Evolutionary conservation across 768 basidiomycete genomes (phyloP).

Genomic region (Leccinum ochraceum): DNA sequence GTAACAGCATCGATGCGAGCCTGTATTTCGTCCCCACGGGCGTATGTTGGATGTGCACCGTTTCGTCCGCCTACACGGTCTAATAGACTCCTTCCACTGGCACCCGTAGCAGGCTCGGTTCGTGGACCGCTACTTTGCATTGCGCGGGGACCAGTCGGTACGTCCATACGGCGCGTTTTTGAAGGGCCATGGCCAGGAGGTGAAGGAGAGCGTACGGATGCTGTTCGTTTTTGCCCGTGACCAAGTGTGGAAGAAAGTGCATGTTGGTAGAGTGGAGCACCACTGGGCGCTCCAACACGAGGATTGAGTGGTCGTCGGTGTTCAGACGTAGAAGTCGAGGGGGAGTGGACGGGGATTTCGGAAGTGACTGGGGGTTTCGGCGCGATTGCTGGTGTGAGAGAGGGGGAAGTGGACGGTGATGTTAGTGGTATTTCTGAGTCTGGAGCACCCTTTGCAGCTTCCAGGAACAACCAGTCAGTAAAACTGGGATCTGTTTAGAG

Average conservation of each 20-base stretch:
- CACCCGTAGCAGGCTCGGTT: conserved; percentile 16
- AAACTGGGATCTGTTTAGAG: conserved; percentile 69
- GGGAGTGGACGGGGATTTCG: conserved; percentile 27
- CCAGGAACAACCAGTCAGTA: conserved; percentile 86
- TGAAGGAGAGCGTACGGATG: conserved; percentile 63
- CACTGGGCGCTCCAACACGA: conserved; percentile 39
- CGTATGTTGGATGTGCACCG: conserved; percentile 31
- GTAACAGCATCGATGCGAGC: conserved; percentile 80
- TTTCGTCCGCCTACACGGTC: conserved; percentile 75
- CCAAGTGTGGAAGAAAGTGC: conserved; percentile 63
- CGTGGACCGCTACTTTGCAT: conserved; percentile 48
- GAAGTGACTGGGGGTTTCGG: conserved; percentile 32
- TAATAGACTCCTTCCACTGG: conserved; percentile 62
- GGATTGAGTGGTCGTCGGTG: conserved; percentile 43
- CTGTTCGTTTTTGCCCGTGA: conserved; percentile 59
- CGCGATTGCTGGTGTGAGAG: conserved; percentile 24
- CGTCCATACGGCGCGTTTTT: conserved; percentile 72
- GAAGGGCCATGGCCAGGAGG: conserved; percentile 65
- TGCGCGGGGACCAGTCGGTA: conserved; percentile 84
- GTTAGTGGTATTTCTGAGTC: conserved; percentile 47
- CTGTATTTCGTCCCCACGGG: conserved; percentile 68
- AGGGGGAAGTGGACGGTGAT: conserved; percentile 28
- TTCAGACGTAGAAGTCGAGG: conserved; percentile 17
- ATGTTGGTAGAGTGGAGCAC: conserved; percentile 64
- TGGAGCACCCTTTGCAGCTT: conserved; percentile 69